phyloP scores from a whole-genome alignment of 2,329 filamentous ascomycete species.

The Penicillium occitanis region DNA sequence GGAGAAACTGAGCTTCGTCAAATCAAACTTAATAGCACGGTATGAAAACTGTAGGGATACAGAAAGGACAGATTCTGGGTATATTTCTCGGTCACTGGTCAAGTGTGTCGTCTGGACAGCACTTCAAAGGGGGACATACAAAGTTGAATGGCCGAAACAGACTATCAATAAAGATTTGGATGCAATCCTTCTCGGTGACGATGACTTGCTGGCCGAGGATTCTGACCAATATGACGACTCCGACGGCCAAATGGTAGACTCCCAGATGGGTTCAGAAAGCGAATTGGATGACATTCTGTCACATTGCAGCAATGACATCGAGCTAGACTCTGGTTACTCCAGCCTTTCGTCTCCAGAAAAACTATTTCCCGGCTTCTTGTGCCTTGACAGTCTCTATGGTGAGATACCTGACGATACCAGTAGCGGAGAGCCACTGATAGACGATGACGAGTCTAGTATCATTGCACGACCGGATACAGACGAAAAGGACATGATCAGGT shows the following conservation, averaged over 20 bases:
- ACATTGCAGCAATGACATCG: background rate
- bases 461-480: background rate
- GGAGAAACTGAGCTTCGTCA: constrained; percentile 22
- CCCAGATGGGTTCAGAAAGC: background rate
- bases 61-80: background rate
- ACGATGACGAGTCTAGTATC: background rate
- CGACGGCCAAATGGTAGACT: background rate
- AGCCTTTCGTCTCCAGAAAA: background rate
- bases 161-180: constrained; percentile 3
- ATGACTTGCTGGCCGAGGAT: constrained; percentile 1
- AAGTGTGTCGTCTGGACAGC: constrained; percentile 35
- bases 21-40: background rate
- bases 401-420: background rate
- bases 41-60: background rate
- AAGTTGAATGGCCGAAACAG: constrained; percentile 19
- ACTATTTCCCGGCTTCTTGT: background rate
- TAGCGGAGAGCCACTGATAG: background rate
- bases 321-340: constrained; percentile 8
- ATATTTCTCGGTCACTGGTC: constrained; percentile 25
- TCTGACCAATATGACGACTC: background rate
- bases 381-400: background rate
- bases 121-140: constrained; percentile 31
- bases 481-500: background rate
- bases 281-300: background rate
- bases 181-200: background rate